Evolutionary conservation across 192 early-diverging fungal genomes (phyloP).

Genomic region (Mortierella alpina): DNA sequence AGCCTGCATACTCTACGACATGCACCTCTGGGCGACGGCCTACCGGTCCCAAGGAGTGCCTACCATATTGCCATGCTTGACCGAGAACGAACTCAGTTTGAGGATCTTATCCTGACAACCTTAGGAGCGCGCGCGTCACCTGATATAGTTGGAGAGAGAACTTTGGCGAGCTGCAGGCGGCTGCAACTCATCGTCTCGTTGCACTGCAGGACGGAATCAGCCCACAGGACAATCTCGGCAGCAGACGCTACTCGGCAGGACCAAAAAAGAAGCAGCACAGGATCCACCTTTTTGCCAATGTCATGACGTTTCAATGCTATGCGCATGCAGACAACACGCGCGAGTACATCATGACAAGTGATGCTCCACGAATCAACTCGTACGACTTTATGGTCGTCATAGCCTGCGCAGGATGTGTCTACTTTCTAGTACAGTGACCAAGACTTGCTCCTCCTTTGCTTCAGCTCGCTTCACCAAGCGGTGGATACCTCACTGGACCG

Average conservation of each 20-base stretch:
- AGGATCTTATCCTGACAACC: no score
- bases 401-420: slow-evolving; percentile 19
- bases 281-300: background rate
- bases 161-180: no score
- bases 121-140: no score
- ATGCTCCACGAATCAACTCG: slow-evolving; percentile 49
- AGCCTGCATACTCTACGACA: no score
- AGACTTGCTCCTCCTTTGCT: background rate
- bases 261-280: background rate
- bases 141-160: no score
- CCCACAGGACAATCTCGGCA: background rate
- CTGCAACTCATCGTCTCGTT: no score
- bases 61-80: no score
- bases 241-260: background rate
- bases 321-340: slow-evolving; percentile 59
- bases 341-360: slow-evolving; percentile 58
- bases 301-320: slow-evolving; percentile 56
- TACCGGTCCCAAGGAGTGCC: no score
- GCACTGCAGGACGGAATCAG: no score
- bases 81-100: no score
- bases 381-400: slow-evolving; percentile 36
- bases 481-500: background rate
- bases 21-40: no score
- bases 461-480: background rate
- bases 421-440: slow-evolving; percentile 18